These are phyloP conservation scores for Xylaria sp. DNA, from an alignment of 2,329 filamentous ascomycete genomes.

Conservation along the genomic window DNA sequence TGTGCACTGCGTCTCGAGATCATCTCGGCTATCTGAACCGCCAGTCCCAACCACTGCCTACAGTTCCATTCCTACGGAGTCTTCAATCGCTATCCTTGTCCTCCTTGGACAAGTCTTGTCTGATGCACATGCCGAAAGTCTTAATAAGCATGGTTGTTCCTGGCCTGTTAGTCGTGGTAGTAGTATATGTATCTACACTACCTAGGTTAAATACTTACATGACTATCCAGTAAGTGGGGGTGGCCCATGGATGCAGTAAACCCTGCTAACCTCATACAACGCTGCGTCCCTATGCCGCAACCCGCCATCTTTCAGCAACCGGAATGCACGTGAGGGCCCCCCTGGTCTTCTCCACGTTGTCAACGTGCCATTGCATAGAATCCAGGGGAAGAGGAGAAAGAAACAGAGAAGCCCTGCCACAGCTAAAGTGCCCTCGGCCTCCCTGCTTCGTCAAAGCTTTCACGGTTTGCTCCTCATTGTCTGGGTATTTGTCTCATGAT, in stretches of 20 bases:
- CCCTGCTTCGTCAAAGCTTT: background rate
- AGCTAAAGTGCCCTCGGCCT: background rate
- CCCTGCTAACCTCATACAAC: background rate
- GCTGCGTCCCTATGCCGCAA: background rate
- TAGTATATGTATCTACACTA: background rate
- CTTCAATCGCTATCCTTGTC: background rate
- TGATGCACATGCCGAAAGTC: background rate
- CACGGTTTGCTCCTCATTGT: background rate
- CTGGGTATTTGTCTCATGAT: background rate
- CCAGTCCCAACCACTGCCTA: background rate
- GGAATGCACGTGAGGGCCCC: slow-evolving; percentile 1
- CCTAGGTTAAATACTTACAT: background rate
- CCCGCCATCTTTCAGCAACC: slow-evolving; percentile 1
- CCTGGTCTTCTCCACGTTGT: slow-evolving; percentile 9
- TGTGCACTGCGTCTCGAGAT: background rate
- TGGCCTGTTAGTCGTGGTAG: background rate
- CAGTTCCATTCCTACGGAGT: background rate
- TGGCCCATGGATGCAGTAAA: background rate
- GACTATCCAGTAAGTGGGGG: background rate
- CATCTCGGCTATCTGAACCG: background rate
- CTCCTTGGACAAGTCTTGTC: background rate
- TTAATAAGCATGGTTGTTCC: background rate
- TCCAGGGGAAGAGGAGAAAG: background rate
- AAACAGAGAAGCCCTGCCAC: background rate
- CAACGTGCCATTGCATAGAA: slow-evolving; percentile 5